phyloP scores from a whole-genome alignment of 345 rosid genomes.

The Sonneratia alba region DNA sequence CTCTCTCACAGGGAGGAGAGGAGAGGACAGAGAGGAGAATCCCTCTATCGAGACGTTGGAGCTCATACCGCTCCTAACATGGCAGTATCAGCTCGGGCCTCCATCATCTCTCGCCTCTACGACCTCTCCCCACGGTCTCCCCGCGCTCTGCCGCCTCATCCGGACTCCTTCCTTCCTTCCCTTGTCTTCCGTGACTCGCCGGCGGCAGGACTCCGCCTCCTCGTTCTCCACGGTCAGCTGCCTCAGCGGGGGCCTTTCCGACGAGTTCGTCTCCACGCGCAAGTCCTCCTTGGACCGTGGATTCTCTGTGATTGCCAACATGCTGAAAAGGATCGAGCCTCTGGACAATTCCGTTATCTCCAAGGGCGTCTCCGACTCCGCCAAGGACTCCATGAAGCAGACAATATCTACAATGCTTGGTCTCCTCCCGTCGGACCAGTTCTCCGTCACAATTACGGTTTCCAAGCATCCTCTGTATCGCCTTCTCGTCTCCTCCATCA shows the following conservation, averaged over 20 bases:
- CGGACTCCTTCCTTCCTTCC: slow-evolving; percentile 11
- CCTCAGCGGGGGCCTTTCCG: slow-evolving; percentile 60
- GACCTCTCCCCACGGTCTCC: slow-evolving; percentile 4
- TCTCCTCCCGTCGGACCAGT: slow-evolving; percentile 76
- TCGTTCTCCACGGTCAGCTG: slow-evolving; percentile 32
- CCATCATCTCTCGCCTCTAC: slow-evolving; percentile 2
- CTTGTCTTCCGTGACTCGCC: slow-evolving; percentile 12
- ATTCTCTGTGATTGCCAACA: slow-evolving; percentile 64
- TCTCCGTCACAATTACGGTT: slow-evolving; percentile 48
- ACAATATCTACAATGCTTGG: slow-evolving; percentile 90
- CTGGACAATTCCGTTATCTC: slow-evolving; percentile 70
- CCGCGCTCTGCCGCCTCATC: background rate
- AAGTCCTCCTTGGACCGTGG: slow-evolving; percentile 60
- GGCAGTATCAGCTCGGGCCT: slow-evolving; percentile 12
- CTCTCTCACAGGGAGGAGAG: no score
- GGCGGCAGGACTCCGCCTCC: slow-evolving; percentile 15
- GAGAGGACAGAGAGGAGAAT: background rate
- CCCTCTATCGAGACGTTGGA: background rate
- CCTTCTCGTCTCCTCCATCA: slow-evolving; percentile 66
- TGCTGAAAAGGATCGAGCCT: slow-evolving; percentile 69
- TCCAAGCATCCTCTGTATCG: slow-evolving; percentile 56
- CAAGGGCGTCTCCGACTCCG: slow-evolving; percentile 72
- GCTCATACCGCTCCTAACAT: slow-evolving; percentile 1
- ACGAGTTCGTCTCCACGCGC: slow-evolving; percentile 69
- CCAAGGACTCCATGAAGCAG: slow-evolving; percentile 88